Evolutionary conservation across 1,139 yeast species (phyloP), one percentile per base, ranked within the genome.

Genomic region (Candida buenavistaensis): DNA sequence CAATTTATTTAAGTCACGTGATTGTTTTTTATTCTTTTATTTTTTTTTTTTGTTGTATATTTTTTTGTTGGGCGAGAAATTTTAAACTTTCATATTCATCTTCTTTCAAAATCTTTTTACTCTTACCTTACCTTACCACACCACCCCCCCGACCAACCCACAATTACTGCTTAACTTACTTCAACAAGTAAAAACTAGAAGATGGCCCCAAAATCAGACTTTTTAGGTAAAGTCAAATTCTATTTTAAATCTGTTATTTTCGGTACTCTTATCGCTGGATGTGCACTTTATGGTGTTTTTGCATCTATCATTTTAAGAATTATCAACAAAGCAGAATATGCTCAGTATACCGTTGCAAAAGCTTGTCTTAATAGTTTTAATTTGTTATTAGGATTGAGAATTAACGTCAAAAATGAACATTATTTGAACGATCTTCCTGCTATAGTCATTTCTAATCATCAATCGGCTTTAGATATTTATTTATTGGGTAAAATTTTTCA

Each of bases 291-390:
- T 48, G 95, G 96, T 35, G 89, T 87, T 1, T 38, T 83, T 10
- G 84, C 92, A 11, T 88, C 97, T 2, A 58, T 86, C 2, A 43
- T 80, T 9, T 68, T 88, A 37, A 65, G 88, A 3, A 40, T 88
- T 10, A 48, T 82, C 10, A 95, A 96, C 23, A 85, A 84, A 57
- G 80, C 79, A 47, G 81, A 85, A 37, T 69, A 88, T 36, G 80
- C 95, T 2, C 99, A 94, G 62, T 89, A 90, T 78, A 72, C 89
- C 14, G 88, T 92, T 11, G 98, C 97, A 2, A 72, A 95, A 44
- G 83, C 81, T 26, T 90, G 86, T 54, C 84, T 85, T 57, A 57
- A 64, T 46, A 53, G 78, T 3, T 73, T 84, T 57, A 75, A 86
- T 23, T 55, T 64, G 3, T 36, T 82, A 3, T 62, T 90, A 57